Conservation (phyloP, 495 filamentous ascomycete genomes). For the Hypoxylon fuscum region DNA sequence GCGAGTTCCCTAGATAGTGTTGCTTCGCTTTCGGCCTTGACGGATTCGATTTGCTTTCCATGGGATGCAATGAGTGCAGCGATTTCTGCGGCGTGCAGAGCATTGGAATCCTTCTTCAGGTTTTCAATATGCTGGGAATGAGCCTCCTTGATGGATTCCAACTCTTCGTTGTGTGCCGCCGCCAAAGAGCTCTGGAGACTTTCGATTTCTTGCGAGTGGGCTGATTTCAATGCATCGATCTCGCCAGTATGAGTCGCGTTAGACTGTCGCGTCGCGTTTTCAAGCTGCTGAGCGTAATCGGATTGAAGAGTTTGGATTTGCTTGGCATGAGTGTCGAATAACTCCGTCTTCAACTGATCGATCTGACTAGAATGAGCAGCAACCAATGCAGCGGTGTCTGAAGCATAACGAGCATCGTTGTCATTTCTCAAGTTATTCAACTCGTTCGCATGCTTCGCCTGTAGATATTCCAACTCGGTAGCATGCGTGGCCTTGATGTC, state of each 20-base stretch:
- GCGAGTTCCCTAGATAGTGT: slow-evolving; percentile 35
- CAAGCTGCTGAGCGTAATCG: slow-evolving; percentile 49
- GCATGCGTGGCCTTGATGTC: slow-evolving; percentile 40
- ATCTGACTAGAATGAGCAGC: slow-evolving; percentile 40
- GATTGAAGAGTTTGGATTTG: slow-evolving; percentile 58
- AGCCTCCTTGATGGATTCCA: slow-evolving; percentile 48
- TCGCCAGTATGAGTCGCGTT: slow-evolving; percentile 45
- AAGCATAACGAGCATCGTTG: slow-evolving; percentile 36
- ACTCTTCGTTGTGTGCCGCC: slow-evolving; percentile 39
- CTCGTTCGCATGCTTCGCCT: slow-evolving; percentile 44
- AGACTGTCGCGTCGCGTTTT: slow-evolving; percentile 42
- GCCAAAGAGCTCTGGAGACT: slow-evolving; percentile 45
- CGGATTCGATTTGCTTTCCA: slow-evolving; percentile 32
- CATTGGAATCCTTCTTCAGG: slow-evolving; percentile 19
- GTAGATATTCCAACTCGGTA: slow-evolving; percentile 38
- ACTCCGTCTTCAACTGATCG: slow-evolving; percentile 49
- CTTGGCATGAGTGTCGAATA: slow-evolving; percentile 54
- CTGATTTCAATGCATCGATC: slow-evolving; percentile 47
- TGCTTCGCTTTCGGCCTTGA: slow-evolving; percentile 36
- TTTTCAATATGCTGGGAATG: slow-evolving; percentile 50
- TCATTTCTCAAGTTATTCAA: slow-evolving; percentile 47
- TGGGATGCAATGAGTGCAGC: slow-evolving; percentile 34
- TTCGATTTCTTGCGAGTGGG: slow-evolving; percentile 45
- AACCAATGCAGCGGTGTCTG: slow-evolving; percentile 39
- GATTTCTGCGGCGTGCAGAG: slow-evolving; percentile 28